Evolutionary conservation across 2,329 filamentous ascomycete genomes (phyloP), one percentile per base, ranked within the genome.

Genomic region (Periconia macrospinosa): DNA sequence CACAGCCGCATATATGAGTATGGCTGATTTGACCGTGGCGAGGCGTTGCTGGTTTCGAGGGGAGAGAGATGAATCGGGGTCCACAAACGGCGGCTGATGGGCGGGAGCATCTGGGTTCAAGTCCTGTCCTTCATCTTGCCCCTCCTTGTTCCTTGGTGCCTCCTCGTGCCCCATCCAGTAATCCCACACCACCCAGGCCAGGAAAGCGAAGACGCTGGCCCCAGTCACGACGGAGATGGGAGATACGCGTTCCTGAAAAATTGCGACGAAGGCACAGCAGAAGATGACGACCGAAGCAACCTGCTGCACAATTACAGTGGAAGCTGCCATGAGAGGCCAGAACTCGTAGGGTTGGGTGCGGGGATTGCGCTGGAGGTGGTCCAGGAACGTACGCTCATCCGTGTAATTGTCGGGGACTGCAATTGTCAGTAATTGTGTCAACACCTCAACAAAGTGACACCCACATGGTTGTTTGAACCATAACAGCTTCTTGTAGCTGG

Each of bases 371-470:
- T 99, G 93, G 17, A 99, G 85, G 66, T 96, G 92, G 70, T 97
- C 93, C 61, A 99, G 87, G 67, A 99, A 99, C 1, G 94, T 97
- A 55, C 91, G 90, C 70, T 94, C 92, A 71, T 99, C 94, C 41
- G 94, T 97, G 72, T 97, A 97, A 74, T 99, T 99, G 74, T 99
- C 94, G n/a, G 94, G 92, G 70, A 95, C 91, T 92, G 62, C 17
- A 11, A 44, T 40, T 33, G 20, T 50, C n/a, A 50, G 41, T 40
- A 17, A 14, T 30, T 30, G 37, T 20, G 17, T 13, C 9, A 37
- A 37, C 5, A 6, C 15, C 20, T 19, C 20, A n/a, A 9, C 18
- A 18, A 41, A 33, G 7, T 30, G 8, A 11, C 11, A 76, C 86
- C 60, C 78, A 92, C 90, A 96, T 33, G 90, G 90, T 73, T 97